These are phyloP conservation scores for Pyricularia sp. DNA, from an alignment of 2,329 filamentous ascomycete genomes.

Conservation along the genomic window DNA sequence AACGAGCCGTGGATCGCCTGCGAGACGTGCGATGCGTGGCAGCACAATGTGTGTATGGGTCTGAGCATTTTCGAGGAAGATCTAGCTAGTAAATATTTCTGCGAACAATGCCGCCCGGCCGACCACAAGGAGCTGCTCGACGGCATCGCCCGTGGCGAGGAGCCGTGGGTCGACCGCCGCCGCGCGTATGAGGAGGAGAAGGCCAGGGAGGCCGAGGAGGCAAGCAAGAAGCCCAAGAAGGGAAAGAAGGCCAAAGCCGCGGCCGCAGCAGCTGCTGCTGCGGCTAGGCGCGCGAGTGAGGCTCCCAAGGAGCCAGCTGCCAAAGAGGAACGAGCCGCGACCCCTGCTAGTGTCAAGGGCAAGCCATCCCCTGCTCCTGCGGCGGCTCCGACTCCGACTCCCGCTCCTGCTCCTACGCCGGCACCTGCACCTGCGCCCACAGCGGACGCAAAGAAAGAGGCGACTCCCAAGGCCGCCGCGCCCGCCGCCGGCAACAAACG, in stretches of 20 bases:
- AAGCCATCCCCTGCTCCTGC: conserved; percentile 31
- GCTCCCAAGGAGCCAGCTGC: conserved; percentile 30
- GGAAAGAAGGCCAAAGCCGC: conserved; percentile 51
- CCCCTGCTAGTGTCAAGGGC: neutral
- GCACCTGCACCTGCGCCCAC: conserved; percentile 19
- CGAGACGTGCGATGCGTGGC: conserved; percentile 87
- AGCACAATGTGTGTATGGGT: conserved; percentile 94
- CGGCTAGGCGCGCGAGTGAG: conserved; percentile 59
- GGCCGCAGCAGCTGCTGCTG: conserved; percentile 32
- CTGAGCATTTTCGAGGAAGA: conserved; percentile 70
- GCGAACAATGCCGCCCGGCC: conserved; percentile 78
- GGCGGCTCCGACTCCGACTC: conserved; percentile 12
- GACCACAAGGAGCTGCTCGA: conserved; percentile 75
- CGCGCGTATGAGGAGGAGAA: conserved; percentile 53
- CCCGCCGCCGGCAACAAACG: conserved; percentile 31
- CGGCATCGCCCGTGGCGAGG: conserved; percentile 70
- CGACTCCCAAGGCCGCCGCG: neutral
- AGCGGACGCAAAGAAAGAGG: conserved; percentile 20
- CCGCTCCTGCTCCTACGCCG: conserved; percentile 14
- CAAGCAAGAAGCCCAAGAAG: conserved; percentile 47
- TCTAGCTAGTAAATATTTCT: conserved; percentile 79
- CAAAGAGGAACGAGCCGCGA: neutral
- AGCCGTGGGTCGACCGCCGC: conserved; percentile 71
- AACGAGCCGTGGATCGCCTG: conserved; percentile 93
- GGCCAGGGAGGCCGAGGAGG: conserved; percentile 20